Percentiles rank a stretch among this genome's conserved stretches.
These are phyloP conservation scores for Boletus subparvulus DNA, from an alignment of 768 basidiomycete genomes.

Conservation along the genomic window DNA sequence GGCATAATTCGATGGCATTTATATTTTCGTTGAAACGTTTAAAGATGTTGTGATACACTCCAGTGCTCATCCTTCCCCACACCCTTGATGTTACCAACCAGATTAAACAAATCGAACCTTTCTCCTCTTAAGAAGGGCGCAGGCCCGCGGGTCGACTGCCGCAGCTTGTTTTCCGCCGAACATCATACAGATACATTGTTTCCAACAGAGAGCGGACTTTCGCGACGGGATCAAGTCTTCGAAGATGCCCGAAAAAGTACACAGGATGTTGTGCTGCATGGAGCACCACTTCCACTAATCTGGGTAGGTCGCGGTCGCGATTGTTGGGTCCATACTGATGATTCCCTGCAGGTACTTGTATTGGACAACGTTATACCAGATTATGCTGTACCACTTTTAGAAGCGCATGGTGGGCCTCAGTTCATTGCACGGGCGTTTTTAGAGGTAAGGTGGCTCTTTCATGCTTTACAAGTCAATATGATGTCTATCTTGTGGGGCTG, in stretches of 20 bases:
- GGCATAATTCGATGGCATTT: not conserved
- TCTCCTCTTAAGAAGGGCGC: conserved; percentile 20
- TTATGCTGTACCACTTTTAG: conserved; percentile 29
- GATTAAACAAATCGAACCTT: conserved; percentile 8
- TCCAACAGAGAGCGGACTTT: not conserved
- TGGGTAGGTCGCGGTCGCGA: conserved; percentile 20
- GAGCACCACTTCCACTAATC: conserved; percentile 27
- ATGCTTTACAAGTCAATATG: not conserved
- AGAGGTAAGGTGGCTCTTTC: conserved; percentile 14
- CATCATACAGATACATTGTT: not conserved
- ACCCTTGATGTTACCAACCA: conserved; percentile 16
- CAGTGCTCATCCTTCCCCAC: conserved; percentile 3
- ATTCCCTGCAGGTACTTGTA: conserved; percentile 21
- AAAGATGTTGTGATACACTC: not conserved
- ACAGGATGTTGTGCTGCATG: conserved; percentile 11
- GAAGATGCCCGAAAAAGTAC: conserved; percentile 10
- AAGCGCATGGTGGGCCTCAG: conserved; percentile 26
- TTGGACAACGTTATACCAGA: conserved; percentile 29
- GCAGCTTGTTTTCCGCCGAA: conserved; percentile 15
- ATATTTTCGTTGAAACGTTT: not conserved
- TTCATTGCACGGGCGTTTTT: conserved; percentile 29
- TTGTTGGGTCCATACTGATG: not conserved
- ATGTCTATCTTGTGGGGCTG: not conserved
- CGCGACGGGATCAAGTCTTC: conserved; percentile 2
- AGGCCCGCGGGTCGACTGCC: conserved; percentile 21